These are phyloP conservation scores for Canariomyces notabilis DNA, from an alignment of 2,329 filamentous ascomycete species.

Conservation along the genomic window DNA sequence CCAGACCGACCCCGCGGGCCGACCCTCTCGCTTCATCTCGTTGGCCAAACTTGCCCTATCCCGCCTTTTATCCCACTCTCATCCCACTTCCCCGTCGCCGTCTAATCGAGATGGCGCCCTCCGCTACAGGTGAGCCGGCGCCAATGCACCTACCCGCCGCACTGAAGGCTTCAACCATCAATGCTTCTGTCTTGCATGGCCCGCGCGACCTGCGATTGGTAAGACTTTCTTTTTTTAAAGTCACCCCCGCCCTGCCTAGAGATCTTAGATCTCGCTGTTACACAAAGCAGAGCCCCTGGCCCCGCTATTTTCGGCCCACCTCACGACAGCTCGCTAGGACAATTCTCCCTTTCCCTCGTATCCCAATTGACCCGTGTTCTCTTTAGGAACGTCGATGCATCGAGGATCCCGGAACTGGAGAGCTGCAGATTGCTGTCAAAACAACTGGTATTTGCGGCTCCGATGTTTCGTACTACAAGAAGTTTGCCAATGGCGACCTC, in stretches of 20 bases:
- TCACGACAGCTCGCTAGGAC: constrained; percentile 11
- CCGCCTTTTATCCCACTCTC: constrained; percentile 27
- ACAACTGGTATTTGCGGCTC: constrained; percentile 66
- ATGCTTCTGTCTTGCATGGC: constrained; percentile 53
- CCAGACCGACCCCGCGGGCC: constrained; percentile 21
- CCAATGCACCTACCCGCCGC: constrained; percentile 41
- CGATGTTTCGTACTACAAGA: constrained; percentile 67
- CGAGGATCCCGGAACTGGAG: constrained; percentile 42
- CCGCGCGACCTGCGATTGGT: constrained; percentile 54
- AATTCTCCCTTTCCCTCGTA: constrained; percentile 12
- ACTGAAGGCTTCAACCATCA: constrained; percentile 42
- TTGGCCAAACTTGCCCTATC: constrained; percentile 23
- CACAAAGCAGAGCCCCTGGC: constrained; percentile 13
- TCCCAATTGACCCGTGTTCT: constrained; percentile 14
- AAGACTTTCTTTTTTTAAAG: constrained; percentile 28
- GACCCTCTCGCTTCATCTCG: constrained; percentile 15
- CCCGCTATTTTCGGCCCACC: constrained; percentile 16
- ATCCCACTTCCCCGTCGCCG: constrained; percentile 33
- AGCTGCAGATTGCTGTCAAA: constrained; percentile 61
- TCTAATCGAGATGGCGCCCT: constrained; percentile 43
- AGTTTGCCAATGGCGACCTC: constrained; percentile 66
- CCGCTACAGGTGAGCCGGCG: constrained; percentile 40
- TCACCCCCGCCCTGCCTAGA: constrained; percentile 8
- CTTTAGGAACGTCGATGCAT: constrained; percentile 47
- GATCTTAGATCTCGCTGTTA: constrained; percentile 29